Evolutionary conservation across 139 green algal species (phyloP).

Genomic region (Chlorella sp.): DNA sequence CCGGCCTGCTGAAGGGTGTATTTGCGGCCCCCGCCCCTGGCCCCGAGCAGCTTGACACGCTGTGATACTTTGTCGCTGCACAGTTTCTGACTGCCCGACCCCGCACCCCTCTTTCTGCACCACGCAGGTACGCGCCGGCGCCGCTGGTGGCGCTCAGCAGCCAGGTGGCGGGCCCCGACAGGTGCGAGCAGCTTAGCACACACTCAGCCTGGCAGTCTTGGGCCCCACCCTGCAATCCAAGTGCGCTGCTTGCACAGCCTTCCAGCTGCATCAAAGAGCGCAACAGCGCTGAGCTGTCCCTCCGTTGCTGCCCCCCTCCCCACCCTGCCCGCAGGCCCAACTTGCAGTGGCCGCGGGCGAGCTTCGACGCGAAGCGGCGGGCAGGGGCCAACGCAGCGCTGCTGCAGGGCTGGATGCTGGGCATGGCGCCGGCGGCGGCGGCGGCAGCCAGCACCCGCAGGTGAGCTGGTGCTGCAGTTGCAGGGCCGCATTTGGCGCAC

Average conservation of each 20-base stretch:
- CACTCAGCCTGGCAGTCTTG: too few species aligned
- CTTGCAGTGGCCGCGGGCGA: conserved; percentile 70
- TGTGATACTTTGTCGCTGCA: too few species aligned
- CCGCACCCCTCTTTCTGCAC: too few species aligned
- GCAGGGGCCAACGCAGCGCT: conserved; percentile 45
- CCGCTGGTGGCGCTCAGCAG: conserved; percentile 40
- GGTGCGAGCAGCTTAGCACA: conserved; percentile 18
- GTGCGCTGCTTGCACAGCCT: too few species aligned
- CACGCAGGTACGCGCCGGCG: conserved; percentile 60
- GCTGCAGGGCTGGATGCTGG: conserved; percentile 63
- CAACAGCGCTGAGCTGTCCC: too few species aligned
- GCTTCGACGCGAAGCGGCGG: conserved; percentile 25
- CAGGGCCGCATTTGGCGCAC: neutral
- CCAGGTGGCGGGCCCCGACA: conserved; percentile 48
- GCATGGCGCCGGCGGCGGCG: conserved; percentile 18
- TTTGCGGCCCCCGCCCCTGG: too few species aligned
- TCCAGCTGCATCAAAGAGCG: too few species aligned
- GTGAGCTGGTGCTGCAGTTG: neutral
- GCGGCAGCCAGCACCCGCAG: conserved; percentile 2
- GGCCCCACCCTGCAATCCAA: too few species aligned
- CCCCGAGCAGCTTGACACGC: too few species aligned
- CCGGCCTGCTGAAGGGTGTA: too few species aligned
- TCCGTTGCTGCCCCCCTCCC: neutral
- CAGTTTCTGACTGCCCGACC: too few species aligned
- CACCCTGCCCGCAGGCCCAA: conserved; percentile 43